Conservation (phyloP, 2,329 filamentous ascomycete genomes). For the Exophiala calicioides region DNA sequence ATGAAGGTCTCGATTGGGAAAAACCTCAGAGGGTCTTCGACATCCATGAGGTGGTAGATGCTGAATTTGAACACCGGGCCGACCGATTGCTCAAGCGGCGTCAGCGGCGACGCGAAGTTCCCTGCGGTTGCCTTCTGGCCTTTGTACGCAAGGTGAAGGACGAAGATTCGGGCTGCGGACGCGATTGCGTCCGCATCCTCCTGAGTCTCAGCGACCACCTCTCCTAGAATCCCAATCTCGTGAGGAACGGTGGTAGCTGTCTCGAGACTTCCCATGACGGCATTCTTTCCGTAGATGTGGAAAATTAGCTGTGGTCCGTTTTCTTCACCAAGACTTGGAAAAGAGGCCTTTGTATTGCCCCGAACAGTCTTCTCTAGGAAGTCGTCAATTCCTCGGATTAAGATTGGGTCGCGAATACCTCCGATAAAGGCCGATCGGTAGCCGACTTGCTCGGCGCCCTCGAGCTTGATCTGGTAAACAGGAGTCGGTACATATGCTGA, state of each 20-base stretch:
- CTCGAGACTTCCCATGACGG: conserved; percentile 8
- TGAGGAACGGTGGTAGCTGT: conserved; percentile 33
- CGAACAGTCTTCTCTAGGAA: conserved; percentile 39
- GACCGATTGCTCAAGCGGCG: conserved; percentile 39
- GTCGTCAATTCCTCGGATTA: conserved; percentile 44
- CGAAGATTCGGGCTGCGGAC: conserved; percentile 42
- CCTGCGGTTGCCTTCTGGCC: conserved; percentile 55
- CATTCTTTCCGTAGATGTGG: conserved; percentile 49
- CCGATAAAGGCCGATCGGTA: not conserved
- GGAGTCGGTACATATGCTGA: not conserved
- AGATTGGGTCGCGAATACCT: conserved; percentile 35
- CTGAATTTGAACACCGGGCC: conserved; percentile 47
- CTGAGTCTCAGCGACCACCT: conserved; percentile 50
- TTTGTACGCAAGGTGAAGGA: conserved; percentile 50
- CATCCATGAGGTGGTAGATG: conserved; percentile 53
- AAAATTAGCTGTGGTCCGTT: conserved; percentile 35
- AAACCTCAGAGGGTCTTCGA: conserved; percentile 31
- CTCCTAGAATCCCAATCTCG: conserved; percentile 38
- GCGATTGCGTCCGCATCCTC: conserved; percentile 47
- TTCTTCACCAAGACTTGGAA: conserved; percentile 11
- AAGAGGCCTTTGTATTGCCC: conserved; percentile 47
- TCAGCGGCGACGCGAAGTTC: conserved; percentile 46
- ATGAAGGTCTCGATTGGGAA: conserved; percentile 5
- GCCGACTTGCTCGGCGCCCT: not conserved
- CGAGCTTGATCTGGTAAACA: not conserved